phyloP scores from a whole-genome alignment of 2,329 filamentous ascomycete genomes.

The Sphaerostilbella broomeana region DNA sequence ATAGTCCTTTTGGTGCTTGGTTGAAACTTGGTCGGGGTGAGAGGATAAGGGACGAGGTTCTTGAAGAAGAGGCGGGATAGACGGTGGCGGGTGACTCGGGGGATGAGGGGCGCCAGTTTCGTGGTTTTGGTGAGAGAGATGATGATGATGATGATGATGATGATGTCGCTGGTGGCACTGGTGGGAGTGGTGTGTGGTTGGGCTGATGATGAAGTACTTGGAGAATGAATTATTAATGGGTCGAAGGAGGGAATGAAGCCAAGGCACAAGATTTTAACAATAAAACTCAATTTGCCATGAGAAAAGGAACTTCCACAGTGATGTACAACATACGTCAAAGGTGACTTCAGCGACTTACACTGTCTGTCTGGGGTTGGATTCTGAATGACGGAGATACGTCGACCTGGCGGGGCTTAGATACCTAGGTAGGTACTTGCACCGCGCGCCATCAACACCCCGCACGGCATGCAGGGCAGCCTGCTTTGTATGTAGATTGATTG shows the following conservation, averaged over 20 bases:
- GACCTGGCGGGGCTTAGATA: not conserved
- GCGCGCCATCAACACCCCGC: not conserved
- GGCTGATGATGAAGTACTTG: too few relatives aligned
- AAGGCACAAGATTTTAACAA: not conserved
- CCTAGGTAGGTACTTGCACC: too few relatives aligned
- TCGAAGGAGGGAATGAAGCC: too few relatives aligned
- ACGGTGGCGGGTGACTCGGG: not conserved
- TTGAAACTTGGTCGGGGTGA: constrained; percentile 1
- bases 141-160: too few relatives aligned
- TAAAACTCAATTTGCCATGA: not conserved
- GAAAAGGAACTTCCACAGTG: not conserved
- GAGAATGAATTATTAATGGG: too few relatives aligned
- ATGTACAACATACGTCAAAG: constrained; percentile 12
- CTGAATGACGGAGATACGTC: not conserved
- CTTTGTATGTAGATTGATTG: not conserved
- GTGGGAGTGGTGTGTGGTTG: too few relatives aligned
- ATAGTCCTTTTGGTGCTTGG: constrained; percentile 14
- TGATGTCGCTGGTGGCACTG: too few relatives aligned
- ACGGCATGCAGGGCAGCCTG: not conserved
- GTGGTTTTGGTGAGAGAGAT: not conserved
- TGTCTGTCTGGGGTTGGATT: too few relatives aligned
- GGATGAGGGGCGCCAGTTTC: not conserved
- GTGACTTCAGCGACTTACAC: too few relatives aligned
- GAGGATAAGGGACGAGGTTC: not conserved
- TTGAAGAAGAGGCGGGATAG: not conserved